These are phyloP conservation scores for Xerocomus cyaneibrunnescens DNA, from an alignment of 1,284 basidiomycete genomes.

Conservation along the genomic window DNA sequence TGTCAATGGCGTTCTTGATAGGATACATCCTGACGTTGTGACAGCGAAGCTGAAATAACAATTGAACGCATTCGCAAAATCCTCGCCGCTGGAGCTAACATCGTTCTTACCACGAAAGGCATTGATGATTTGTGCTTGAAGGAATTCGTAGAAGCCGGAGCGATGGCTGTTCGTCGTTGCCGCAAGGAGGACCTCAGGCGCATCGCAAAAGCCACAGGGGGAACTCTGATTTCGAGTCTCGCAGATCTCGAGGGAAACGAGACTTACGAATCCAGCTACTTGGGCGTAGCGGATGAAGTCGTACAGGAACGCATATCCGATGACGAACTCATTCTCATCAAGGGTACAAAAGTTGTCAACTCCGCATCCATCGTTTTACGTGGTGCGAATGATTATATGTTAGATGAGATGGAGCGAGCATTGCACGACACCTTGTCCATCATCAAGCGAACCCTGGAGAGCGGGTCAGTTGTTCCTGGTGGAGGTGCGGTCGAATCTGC, in stretches of 20 bases:
- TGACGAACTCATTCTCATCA: slow-evolving; percentile 96
- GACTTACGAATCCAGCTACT: slow-evolving; percentile 89
- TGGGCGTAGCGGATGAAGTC: slow-evolving; percentile 95
- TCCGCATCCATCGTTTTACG: slow-evolving; percentile 92
- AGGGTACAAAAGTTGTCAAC: slow-evolving; percentile 96
- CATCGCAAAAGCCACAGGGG: slow-evolving; percentile 97
- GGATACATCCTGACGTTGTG: slow-evolving; percentile 6
- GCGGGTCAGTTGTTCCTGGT: slow-evolving; percentile 93
- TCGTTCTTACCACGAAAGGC: slow-evolving; percentile 97
- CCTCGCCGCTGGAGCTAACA: slow-evolving; percentile 93
- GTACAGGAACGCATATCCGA: slow-evolving; percentile 98
- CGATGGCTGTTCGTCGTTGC: slow-evolving; percentile 98
- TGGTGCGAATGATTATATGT: slow-evolving; percentile 98
- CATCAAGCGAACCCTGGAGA: slow-evolving; percentile 97
- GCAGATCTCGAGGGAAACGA: slow-evolving; percentile 99
- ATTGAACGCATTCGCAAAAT: slow-evolving; percentile 97
- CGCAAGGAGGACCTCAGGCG: slow-evolving; percentile 96
- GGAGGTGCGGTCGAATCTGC: slow-evolving; percentile 98
- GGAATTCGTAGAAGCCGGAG: slow-evolving; percentile 98
- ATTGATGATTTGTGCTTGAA: slow-evolving; percentile 99
- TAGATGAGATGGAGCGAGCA: slow-evolving; percentile 99
- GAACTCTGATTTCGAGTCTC: slow-evolving; percentile 88
- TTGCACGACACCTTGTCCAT: slow-evolving; percentile 94
- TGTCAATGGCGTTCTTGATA: slow-evolving; percentile 16
- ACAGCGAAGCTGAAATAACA: slow-evolving; percentile 93